phyloP scores from a whole-genome alignment of 2,329 filamentous ascomycete genomes.

The Huntiella bhutanensis region DNA sequence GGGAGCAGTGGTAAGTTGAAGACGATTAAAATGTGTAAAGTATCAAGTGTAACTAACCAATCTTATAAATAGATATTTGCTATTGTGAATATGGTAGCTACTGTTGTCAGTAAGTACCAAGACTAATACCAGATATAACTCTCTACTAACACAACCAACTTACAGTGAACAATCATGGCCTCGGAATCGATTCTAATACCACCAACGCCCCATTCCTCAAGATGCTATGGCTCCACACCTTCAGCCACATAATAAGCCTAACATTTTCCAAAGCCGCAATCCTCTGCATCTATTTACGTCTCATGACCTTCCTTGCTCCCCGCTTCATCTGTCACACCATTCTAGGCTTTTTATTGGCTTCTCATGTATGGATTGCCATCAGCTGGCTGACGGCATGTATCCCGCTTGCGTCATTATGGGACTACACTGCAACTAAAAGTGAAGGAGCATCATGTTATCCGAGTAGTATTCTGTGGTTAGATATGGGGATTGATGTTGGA shows the following conservation, averaged over 20 bases:
- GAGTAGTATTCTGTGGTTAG: conserved; percentile 15
- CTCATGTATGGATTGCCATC: conserved; percentile 14
- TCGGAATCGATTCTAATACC: neutral
- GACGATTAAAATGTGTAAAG: no score
- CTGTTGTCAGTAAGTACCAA: conserved; percentile 10
- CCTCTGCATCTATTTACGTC: conserved; percentile 14
- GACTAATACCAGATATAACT: neutral
- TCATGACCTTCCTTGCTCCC: conserved; percentile 14
- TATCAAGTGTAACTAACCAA: neutral
- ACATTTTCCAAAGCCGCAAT: conserved; percentile 14
- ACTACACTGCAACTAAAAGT: conserved; percentile 1
- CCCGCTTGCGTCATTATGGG: conserved; percentile 13
- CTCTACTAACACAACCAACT: neutral
- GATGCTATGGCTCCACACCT: conserved; percentile 9
- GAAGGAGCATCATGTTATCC: conserved; percentile 10
- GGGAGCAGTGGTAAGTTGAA: conserved; percentile 15
- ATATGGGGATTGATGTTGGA: conserved; percentile 16
- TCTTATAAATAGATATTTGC: conserved; percentile 6
- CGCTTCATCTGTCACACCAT: conserved; percentile 12
- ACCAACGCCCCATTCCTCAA: conserved; percentile 8
- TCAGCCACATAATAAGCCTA: conserved; percentile 13
- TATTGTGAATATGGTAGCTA: conserved; percentile 7
- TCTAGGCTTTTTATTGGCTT: conserved; percentile 12
- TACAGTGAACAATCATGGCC: conserved; percentile 8
- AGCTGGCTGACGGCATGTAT: conserved; percentile 14